Base-by-base conservation (phyloP, 129 eudicot genomes). In the Mikania micrantha region DNA sequence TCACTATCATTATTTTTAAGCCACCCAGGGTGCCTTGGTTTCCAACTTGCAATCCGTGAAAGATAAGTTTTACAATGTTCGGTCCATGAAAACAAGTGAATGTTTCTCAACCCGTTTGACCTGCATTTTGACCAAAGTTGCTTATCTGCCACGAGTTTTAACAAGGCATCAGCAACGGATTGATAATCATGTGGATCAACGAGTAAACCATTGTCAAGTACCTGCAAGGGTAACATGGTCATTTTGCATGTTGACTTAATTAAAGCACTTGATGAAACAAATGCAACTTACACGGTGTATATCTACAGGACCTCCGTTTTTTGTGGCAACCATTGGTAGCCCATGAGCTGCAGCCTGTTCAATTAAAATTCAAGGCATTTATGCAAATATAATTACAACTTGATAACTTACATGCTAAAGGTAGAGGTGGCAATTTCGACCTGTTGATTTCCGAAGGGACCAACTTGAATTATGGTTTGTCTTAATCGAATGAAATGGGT, bases 221-320 rank as follows among this genome's bases (percentile, higher is more conserved):
- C 97, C 99, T 94, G 85, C 40, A 63, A 62, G 27, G 45, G 5
- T 21, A 58, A 41, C 16, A 53, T 31, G 49, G 73, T 66, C 57
- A 65, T 7, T 42, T 70, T 67, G 64, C 61, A 36, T 41, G 22
- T 34, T 32, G 13, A 24, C 50, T 49, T 17, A 62, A 34, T 44
- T 65, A 48, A 5, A 22, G 29, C 0, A 22, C 50, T 5, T 32
- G n/a, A 76, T 4, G 27, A 2, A 70, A 38, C 11, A 42, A 11
- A 25, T 41, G 36, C 28, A 61, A 52, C 78, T 36, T 89, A 94
- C 99, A 72, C 93, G 83, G 60, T 86, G 97, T 76, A 94, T 94
- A 60, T 94, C 99, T 45, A 94, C 99, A 72, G 99, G 99, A 32
- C 99, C 99, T 69, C 99, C 99, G 62, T 94, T 94, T 78, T 87